These are phyloP conservation scores for Eucalyptus fibrosa DNA, from an alignment of 345 rosid species.

Conservation along the genomic window DNA sequence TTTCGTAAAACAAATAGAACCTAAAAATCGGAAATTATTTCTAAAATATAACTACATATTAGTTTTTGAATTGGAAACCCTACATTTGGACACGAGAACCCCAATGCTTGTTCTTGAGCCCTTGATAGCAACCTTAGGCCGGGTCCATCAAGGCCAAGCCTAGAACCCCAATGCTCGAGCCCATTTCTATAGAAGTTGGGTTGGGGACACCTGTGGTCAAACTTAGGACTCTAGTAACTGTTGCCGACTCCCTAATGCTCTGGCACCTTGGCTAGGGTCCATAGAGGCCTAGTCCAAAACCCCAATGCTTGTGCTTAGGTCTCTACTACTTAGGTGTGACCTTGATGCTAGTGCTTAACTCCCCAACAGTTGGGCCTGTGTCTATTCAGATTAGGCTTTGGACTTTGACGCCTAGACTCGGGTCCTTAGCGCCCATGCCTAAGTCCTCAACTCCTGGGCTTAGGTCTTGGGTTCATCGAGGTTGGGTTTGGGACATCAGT, in stretches of 20 bases:
- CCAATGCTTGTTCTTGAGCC: neutral
- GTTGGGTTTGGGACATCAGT: neutral
- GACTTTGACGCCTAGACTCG: neutral
- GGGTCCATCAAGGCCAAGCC: neutral
- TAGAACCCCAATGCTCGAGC: accelerated
- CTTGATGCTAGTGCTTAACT: accelerated
- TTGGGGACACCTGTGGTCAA: neutral
- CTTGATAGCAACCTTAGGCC: neutral
- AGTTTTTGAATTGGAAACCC: accelerated
- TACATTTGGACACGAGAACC: neutral
- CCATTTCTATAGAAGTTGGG: neutral
- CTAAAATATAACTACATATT: too few species aligned
- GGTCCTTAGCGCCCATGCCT: neutral
- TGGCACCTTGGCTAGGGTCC: neutral
- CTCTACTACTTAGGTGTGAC: accelerated
- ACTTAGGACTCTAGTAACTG: neutral
- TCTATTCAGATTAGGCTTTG: neutral
- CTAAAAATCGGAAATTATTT: neutral
- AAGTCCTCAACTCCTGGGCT: neutral
- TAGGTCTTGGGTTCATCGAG: neutral
- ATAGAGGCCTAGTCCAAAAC: accelerated
- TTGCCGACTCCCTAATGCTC: accelerated
- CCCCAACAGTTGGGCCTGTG: accelerated
- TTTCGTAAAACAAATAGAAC: too few species aligned
- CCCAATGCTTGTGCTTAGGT: accelerated